These are phyloP conservation scores for Penicillium daleae DNA, from an alignment of 495 filamentous ascomycete genomes.

Conservation along the genomic window DNA sequence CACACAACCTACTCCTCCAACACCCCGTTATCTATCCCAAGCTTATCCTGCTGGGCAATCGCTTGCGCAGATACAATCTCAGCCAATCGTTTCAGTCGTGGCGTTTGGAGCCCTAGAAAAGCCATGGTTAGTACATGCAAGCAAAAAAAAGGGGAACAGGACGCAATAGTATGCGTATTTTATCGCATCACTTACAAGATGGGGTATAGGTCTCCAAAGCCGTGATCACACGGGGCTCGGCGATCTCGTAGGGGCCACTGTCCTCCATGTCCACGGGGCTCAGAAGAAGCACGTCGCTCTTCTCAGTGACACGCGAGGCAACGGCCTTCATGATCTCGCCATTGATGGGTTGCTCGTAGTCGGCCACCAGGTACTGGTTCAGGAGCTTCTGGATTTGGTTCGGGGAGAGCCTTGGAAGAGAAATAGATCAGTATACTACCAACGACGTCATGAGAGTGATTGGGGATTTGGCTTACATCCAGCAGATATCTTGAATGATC, in stretches of 20 bases:
- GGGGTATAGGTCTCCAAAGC: constrained; percentile 98
- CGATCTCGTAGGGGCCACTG: constrained; percentile 98
- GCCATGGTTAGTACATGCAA: constrained; percentile 18
- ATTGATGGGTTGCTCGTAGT: constrained; percentile 99
- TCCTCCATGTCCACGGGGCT: constrained; percentile 98
- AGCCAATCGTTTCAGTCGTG: constrained; percentile 87
- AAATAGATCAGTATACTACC: constrained; percentile 12
- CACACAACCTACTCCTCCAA: constrained; percentile 38
- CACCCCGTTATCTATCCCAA: constrained; percentile 58
- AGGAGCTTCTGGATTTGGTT: constrained; percentile 99
- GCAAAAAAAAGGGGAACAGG: background rate
- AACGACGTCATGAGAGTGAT: background rate
- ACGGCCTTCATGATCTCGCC: constrained; percentile 99
- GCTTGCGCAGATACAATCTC: constrained; percentile 98
- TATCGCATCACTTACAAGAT: constrained; percentile 66
- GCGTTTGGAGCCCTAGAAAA: constrained; percentile 83
- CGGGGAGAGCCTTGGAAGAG: constrained; percentile 76
- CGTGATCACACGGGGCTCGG: constrained; percentile 92
- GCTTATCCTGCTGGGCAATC: constrained; percentile 87
- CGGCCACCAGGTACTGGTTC: constrained; percentile 97
- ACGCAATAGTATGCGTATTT: background rate
- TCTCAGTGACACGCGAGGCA: constrained; percentile 94
- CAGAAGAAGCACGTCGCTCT: constrained; percentile 93
- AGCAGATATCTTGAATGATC: constrained; percentile 99
- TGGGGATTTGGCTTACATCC: constrained; percentile 73